Evolutionary conservation across 2,329 filamentous ascomycete species (phyloP).

Genomic region (Graphilbum ipis-grandicollis): DNA sequence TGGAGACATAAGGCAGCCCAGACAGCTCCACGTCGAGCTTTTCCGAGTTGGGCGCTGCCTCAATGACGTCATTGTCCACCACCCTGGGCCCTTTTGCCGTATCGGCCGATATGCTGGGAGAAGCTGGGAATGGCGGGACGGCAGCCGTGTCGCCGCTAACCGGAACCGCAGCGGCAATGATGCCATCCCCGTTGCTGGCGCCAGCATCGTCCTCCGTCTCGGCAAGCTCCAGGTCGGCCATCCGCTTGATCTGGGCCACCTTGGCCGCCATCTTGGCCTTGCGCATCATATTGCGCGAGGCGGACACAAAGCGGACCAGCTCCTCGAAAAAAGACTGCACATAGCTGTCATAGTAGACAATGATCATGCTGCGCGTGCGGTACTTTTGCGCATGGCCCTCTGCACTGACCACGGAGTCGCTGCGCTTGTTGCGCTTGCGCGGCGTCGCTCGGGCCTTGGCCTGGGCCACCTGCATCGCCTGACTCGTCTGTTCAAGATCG

Average conservation of each 20-base stretch:
- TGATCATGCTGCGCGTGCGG: conserved; percentile 56
- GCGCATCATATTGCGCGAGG: conserved; percentile 65
- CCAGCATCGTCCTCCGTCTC: conserved; percentile 27
- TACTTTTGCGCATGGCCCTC: conserved; percentile 35
- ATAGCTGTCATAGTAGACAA: conserved; percentile 84
- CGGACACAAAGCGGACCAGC: conserved; percentile 65
- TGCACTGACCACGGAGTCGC: conserved; percentile 32
- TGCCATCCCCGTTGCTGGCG: neutral
- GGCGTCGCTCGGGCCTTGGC: conserved; percentile 27
- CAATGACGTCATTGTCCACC: conserved; percentile 9
- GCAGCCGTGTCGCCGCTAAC: neutral
- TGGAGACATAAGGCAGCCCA: too few relatives aligned
- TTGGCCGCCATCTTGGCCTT: conserved; percentile 75
- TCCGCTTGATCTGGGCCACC: conserved; percentile 45
- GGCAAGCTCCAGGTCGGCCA: conserved; percentile 41
- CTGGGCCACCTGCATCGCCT: conserved; percentile 16
- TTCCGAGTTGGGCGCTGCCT: neutral
- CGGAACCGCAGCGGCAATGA: neutral
- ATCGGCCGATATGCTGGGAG: too few relatives aligned
- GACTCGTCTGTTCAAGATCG: conserved; percentile 6
- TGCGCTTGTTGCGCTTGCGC: conserved; percentile 28
- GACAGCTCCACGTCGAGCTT: too few relatives aligned
- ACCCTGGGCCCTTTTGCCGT: neutral
- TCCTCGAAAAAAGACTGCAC: conserved; percentile 71
- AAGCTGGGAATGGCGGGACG: neutral